Base-by-base conservation (phyloP, 768 basidiomycete species). In the Agrocybe chaxingu region DNA sequence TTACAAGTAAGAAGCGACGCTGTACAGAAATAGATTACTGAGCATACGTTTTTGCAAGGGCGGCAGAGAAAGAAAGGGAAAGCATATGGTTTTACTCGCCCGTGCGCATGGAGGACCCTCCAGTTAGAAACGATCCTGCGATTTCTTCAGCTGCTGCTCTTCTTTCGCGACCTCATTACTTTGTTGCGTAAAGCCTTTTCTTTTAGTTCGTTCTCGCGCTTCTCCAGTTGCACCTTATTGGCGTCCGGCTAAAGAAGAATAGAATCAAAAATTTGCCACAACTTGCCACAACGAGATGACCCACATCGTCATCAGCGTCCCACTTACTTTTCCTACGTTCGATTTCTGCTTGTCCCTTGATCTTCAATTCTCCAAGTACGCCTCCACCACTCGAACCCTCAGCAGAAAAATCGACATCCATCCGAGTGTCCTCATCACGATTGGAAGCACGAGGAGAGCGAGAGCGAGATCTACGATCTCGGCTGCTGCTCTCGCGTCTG, bases 111-210 rank as follows among this genome's bases (percentile, higher is more conserved):
- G 24, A 24, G 24, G 24, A 5, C 24, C 24, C 3, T 24, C 3
- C 24, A 24, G 24, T 24, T 24, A 5, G 24, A 5, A 24, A 24
- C 24, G 24, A 16, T 16, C 16, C 24, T 24, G 24, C 24, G 24
- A 24, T 24, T 24, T 24, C 24, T 24, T 24, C 24, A 24, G 24
- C 24, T 24, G 1, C 38, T 40, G 32, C 56, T 56, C 49, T 62
- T 62, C 63, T 86, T 89, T 56, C 88, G 73, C 30, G 85, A 87
- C 62, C 85, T 75, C 62, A 79, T 68, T 47, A 92, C 90, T 63
- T 92, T 92, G 61, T 92, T 91, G 60, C 90, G 78, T 62, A 92
- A 65, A 10, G 89, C 88, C 62, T 72, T 81, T 58, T 92, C 90
- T 63, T 90, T 92, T 52, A 92, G 62, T 61, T 92, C 90, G 55